Evolutionary conservation across 306 rosid genomes (phyloP).

Genomic region (Gastrolobium villosum): DNA sequence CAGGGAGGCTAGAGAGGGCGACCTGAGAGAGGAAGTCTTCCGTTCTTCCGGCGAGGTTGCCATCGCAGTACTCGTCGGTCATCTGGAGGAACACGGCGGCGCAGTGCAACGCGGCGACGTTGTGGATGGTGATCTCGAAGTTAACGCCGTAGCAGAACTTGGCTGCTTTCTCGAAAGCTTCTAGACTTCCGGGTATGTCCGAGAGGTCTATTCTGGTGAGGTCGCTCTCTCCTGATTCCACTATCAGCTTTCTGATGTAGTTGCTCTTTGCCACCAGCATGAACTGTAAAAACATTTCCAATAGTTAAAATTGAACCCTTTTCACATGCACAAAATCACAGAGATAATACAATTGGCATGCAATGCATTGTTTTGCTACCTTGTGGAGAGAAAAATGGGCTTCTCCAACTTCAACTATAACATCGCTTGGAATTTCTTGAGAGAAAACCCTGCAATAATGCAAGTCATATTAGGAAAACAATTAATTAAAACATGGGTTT

Average conservation of each 20-base stretch:
- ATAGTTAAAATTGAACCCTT: not conserved
- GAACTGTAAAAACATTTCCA: conserved; percentile 58
- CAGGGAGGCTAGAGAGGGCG: conserved; percentile 68
- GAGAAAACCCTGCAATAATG: conserved; percentile 73
- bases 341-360: not conserved
- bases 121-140: conserved; percentile 85
- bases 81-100: conserved; percentile 87
- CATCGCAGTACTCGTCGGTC: conserved; percentile 73
- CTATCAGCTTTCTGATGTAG: conserved; percentile 73
- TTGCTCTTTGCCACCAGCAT: conserved; percentile 94
- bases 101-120: conserved; percentile 79
- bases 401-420: conserved; percentile 73
- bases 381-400: conserved; percentile 84
- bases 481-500: not conserved
- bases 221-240: conserved; percentile 73
- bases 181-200: conserved; percentile 85
- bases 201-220: conserved; percentile 70
- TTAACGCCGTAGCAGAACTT: conserved; percentile 93
- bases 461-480: not conserved
- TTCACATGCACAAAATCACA: not conserved
- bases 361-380: conserved; percentile 51
- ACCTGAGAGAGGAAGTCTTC: conserved; percentile 81
- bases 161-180: conserved; percentile 88
- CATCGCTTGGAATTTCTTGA: conserved; percentile 84
- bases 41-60: conserved; percentile 75